Conservation (phyloP, 257 asterid genomes). For the Ilex aquifolium region DNA sequence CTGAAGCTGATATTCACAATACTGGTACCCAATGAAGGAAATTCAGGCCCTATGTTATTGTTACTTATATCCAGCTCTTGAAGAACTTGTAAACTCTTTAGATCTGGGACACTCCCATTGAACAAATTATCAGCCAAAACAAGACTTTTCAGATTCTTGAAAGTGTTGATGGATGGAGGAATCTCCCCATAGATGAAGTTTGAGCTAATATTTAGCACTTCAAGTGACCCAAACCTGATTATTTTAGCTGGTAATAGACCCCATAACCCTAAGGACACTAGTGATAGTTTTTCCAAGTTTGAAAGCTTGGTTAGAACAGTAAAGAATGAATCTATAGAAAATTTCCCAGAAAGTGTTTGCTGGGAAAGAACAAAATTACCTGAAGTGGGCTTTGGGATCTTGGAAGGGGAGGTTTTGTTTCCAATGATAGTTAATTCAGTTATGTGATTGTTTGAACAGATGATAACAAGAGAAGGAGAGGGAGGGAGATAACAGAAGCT, state of each 20-base stretch:
- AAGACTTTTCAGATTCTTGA: slow-evolving; percentile 46
- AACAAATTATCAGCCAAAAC: slow-evolving; percentile 58
- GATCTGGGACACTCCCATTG: slow-evolving; percentile 74
- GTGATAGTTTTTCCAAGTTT: slow-evolving; percentile 45
- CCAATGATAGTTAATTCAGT: slow-evolving; percentile 76
- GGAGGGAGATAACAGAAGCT: slow-evolving; percentile 62
- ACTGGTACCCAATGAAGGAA: slow-evolving; percentile 52
- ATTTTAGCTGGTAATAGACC: slow-evolving; percentile 73
- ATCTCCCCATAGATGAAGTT: slow-evolving; percentile 59
- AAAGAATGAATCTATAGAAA: slow-evolving; percentile 79
- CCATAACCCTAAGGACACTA: slow-evolving; percentile 78
- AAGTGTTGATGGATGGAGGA: slow-evolving; percentile 52
- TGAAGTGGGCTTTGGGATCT: slow-evolving; percentile 26
- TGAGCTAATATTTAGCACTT: slow-evolving; percentile 58
- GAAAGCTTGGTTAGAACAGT: slow-evolving; percentile 78
- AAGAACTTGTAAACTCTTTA: slow-evolving; percentile 36
- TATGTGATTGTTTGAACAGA: slow-evolving; percentile 65
- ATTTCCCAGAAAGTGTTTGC: slow-evolving; percentile 46
- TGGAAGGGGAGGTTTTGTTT: slow-evolving; percentile 49
- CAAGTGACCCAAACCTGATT: slow-evolving; percentile 59
- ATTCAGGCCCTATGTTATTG: slow-evolving; percentile 56
- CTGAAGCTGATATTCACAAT: slow-evolving; percentile 36
- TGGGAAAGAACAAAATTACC: slow-evolving; percentile 25
- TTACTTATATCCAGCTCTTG: slow-evolving; percentile 70
- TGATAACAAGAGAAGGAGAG: slow-evolving; percentile 43